A percentile compares a stretch with the other conserved stretches of the same genome.
Conservation (phyloP, 768 basidiomycete genomes). For the Pulveroboletus sp. region DNA sequence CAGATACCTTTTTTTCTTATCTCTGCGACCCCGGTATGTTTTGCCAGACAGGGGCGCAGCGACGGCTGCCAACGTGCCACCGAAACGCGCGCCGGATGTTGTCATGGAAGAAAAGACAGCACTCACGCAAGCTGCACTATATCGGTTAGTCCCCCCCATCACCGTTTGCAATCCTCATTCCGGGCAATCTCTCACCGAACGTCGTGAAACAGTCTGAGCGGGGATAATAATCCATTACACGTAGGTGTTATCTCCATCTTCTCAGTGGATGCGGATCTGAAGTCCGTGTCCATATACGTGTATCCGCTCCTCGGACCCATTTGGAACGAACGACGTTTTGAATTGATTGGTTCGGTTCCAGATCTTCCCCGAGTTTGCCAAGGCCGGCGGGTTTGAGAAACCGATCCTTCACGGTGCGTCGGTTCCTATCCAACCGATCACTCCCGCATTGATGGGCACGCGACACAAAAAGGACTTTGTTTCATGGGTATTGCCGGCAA, state of each 20-base stretch:
- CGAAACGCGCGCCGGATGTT: constrained; percentile 79
- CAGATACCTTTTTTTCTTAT: background rate
- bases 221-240: constrained; percentile 89
- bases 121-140: constrained; percentile 80
- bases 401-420: constrained; percentile 71
- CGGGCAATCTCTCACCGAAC: constrained; percentile 2
- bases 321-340: background rate
- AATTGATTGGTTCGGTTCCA: constrained; percentile 26
- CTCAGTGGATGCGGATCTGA: constrained; percentile 5
- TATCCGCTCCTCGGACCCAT: background rate
- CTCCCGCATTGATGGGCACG: background rate
- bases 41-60: constrained; percentile 81
- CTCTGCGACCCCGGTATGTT: background rate
- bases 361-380: constrained; percentile 92
- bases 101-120: constrained; percentile 86
- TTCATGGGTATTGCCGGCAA: constrained; percentile 91
- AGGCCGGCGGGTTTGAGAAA: constrained; percentile 89
- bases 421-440: background rate
- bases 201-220: constrained; percentile 58
- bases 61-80: constrained; percentile 73
- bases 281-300: background rate
- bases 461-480: constrained; percentile 57
- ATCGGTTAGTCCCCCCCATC: constrained; percentile 53
- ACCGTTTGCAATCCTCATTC: background rate
- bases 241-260: constrained; percentile 37